phyloP scores from a whole-genome alignment of 345 rosid genomes.

The Sisymbrium altissimum region DNA sequence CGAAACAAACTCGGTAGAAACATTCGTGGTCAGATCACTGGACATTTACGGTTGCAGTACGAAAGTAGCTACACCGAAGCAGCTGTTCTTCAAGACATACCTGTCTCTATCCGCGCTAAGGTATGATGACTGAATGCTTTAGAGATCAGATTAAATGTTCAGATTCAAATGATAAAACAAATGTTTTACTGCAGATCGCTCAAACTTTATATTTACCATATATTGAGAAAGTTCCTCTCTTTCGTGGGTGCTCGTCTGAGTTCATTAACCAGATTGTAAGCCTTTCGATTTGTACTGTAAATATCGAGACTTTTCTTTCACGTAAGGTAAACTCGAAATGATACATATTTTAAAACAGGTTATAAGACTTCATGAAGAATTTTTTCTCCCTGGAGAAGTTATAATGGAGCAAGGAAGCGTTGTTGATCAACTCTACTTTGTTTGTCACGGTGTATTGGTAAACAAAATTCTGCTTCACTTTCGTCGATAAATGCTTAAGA shows the following conservation, averaged over 20 bases:
- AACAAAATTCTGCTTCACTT: neutral
- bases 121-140: slow-evolving; percentile 24
- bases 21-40: slow-evolving; percentile 57
- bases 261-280: slow-evolving; percentile 88
- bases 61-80: slow-evolving; percentile 56
- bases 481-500: neutral
- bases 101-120: slow-evolving; percentile 69
- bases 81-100: slow-evolving; percentile 75
- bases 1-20: slow-evolving; percentile 61
- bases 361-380: slow-evolving; percentile 64
- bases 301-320: neutral
- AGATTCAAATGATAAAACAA: neutral
- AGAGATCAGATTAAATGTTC: neutral
- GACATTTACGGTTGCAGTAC: slow-evolving; percentile 60
- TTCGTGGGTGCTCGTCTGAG: slow-evolving; percentile 65
- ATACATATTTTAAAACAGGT: slow-evolving; percentile 38
- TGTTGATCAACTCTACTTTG: slow-evolving; percentile 71
- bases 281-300: neutral
- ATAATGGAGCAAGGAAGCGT: slow-evolving; percentile 65
- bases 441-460: slow-evolving; percentile 83
- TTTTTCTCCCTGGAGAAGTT: slow-evolving; percentile 80
- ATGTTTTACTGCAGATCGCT: slow-evolving; percentile 49
- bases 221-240: slow-evolving; percentile 61
- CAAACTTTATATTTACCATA: slow-evolving; percentile 71
- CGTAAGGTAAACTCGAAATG: neutral